A percentile compares a stretch with the other conserved stretches of the same genome.
Evolutionary conservation across 2,329 filamentous ascomycete species (phyloP).

Genomic region (Colletotrichum sojae): DNA sequence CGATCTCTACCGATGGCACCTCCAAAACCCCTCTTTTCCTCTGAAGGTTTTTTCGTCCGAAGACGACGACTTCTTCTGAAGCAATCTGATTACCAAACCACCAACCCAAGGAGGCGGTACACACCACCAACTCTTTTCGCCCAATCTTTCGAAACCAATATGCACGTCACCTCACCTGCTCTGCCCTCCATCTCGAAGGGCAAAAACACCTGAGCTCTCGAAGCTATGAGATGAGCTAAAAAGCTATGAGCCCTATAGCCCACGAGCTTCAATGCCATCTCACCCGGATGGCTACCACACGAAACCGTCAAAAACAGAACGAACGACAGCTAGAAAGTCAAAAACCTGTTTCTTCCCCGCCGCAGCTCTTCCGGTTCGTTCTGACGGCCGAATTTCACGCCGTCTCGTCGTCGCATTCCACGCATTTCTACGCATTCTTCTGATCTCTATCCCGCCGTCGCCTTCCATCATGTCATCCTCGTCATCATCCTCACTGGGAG

Average conservation of each 20-base stretch:
- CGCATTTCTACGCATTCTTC: neutral
- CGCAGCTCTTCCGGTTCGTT: neutral
- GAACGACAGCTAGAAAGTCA: conserved; percentile 1
- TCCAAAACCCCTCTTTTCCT: neutral
- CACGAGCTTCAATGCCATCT: neutral
- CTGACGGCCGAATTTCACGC: neutral
- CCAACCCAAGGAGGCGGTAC: conserved; percentile 21
- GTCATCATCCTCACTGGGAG: too few species aligned
- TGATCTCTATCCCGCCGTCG: neutral
- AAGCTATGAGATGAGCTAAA: neutral
- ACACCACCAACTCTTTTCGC: neutral
- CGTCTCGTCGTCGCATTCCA: conserved; percentile 18
- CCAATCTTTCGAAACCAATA: conserved; percentile 19
- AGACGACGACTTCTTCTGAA: neutral
- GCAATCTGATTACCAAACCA: neutral
- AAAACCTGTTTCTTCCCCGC: neutral
- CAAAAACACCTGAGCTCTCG: neutral
- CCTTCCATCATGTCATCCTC: too few species aligned
- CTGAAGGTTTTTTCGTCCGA: conserved; percentile 6
- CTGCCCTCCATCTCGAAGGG: neutral
- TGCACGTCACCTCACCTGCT: conserved; percentile 10
- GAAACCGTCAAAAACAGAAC: conserved; percentile 32
- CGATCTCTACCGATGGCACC: conserved; percentile 1
- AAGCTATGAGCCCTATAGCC: too few species aligned
- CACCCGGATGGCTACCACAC: conserved; percentile 22